Base-by-base conservation (phyloP, 169 alveolate genomes). In the Eimeria brunetti region DNA sequence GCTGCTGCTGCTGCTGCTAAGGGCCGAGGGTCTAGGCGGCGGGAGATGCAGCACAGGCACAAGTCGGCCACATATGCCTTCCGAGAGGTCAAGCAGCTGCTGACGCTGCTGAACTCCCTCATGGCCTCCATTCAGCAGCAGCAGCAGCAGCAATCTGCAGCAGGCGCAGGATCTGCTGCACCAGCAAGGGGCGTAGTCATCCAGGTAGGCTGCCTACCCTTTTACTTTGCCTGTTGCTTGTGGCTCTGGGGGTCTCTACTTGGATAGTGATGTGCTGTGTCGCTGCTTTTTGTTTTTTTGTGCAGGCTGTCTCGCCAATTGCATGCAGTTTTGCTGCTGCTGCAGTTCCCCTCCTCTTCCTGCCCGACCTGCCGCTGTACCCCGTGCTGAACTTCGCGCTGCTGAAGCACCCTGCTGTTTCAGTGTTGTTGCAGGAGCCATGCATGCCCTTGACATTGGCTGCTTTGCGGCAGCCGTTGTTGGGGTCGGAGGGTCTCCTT, bases 11-110 rank as follows among this genome's bases (percentile, higher is more conserved):
- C 94, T 41, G 46, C 83, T 41, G 84, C 85, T 11, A 80, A 53
- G 18, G 46, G n/a, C 58, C 51, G 94, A 41, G 78, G 38, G 56
- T 69, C 64, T 14, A 27, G 53, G 38, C 14, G 90, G 91, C 95
- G 88, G 67, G 83, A 75, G 51, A 41, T 46, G 84, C 89, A 91
- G 95, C 91, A 91, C 51, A 83, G 90, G 62, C 88, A 62, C 71
- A 85, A 85, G 16, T 38, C 92, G n/a, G 81, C 92, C 44, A 49
- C 64, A 30, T 91, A 58, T 46, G 95, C 95, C 58, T 91, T 91
- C 58, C 46, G 95, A 33, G 95, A 76, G 44, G 81, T 91, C 18
- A 56, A 73, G 75, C 91, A 91, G 62, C 83, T 91, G 30, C 90
- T 73, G 60, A 81, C 88, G 3, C 95, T 91, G 27, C 95, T 91